These are phyloP conservation scores for Thraustochytrium sp. DNA, from an alignment of 352 stramenopile genomes.

Conservation along the genomic window DNA sequence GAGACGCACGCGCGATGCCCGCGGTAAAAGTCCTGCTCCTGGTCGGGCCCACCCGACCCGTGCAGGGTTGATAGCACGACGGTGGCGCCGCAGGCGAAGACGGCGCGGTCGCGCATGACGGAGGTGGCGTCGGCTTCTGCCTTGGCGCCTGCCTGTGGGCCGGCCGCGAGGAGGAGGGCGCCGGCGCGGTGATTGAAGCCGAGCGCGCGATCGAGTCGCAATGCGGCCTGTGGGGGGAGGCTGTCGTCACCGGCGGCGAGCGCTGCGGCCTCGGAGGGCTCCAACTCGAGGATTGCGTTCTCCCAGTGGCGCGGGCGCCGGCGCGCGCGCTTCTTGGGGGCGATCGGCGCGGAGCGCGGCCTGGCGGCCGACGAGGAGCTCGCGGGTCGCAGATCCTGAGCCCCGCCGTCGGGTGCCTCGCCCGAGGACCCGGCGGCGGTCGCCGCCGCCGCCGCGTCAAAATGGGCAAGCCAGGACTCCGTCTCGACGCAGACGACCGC, in stretches of 20 bases:
- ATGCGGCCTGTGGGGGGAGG: background rate
- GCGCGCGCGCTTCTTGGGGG: background rate
- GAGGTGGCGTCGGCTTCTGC: too few relatives aligned
- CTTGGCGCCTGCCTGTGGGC: too few relatives aligned
- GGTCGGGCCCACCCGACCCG: background rate
- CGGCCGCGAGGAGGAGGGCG: background rate
- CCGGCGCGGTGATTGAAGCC: background rate
- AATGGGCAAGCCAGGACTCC: background rate
- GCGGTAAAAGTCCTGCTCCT: background rate
- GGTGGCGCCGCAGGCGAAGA: background rate
- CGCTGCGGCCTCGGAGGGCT: background rate
- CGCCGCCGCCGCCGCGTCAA: background rate
- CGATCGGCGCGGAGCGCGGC: too few relatives aligned
- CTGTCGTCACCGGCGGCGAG: background rate
- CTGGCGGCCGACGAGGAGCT: background rate
- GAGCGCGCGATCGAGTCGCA: background rate
- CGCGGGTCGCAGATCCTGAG: too few relatives aligned
- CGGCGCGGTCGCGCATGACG: background rate
- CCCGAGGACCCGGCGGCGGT: background rate
- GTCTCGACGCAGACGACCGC: background rate
- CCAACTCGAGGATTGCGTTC: background rate
- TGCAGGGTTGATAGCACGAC: background rate
- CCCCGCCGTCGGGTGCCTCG: too few relatives aligned
- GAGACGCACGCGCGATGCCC: background rate
- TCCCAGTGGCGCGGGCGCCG: constrained; percentile 3